phyloP scores from a whole-genome alignment of 352 stramenopile species.

The Phytophthora tubulina region DNA sequence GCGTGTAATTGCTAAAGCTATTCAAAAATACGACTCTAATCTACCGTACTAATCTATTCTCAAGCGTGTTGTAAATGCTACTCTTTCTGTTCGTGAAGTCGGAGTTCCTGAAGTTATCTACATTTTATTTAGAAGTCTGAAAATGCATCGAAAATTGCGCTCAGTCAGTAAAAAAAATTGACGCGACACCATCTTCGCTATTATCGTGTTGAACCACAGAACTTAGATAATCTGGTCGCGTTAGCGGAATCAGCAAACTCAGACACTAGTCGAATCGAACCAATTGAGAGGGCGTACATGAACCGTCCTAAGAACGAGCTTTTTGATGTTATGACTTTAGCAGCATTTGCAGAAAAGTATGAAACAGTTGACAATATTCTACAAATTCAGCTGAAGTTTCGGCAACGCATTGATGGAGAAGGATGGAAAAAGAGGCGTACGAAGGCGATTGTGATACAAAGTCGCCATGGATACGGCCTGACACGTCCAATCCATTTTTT shows the following conservation, averaged over 20 bases:
- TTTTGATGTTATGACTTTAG: conserved; percentile 11
- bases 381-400: background rate
- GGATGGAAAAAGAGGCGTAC: background rate
- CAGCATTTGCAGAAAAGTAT: conserved; percentile 4
- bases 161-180: conserved; percentile 10
- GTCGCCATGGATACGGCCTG: background rate
- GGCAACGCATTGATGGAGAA: conserved; percentile 8
- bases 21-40: conserved; percentile 12
- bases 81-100: background rate
- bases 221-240: background rate
- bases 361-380: background rate
- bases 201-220: conserved; percentile 16
- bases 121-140: conserved; percentile 6
- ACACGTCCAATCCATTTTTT: conserved; percentile 5
- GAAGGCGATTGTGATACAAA: conserved; percentile 5
- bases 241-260: background rate
- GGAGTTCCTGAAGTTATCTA: conserved; percentile 1
- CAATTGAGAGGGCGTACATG: conserved; percentile 13
- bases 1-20: conserved; percentile 19
- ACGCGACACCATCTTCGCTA: conserved; percentile 1
- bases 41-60: conserved; percentile 11
- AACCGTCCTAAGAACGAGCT: background rate
- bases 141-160: conserved; percentile 15
- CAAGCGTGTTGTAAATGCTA: conserved; percentile 1
- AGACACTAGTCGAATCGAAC: conserved; percentile 8